These are phyloP conservation scores for Lecanicillium sp. DNA, from an alignment of 2,329 filamentous ascomycete species.

Conservation along the genomic window DNA sequence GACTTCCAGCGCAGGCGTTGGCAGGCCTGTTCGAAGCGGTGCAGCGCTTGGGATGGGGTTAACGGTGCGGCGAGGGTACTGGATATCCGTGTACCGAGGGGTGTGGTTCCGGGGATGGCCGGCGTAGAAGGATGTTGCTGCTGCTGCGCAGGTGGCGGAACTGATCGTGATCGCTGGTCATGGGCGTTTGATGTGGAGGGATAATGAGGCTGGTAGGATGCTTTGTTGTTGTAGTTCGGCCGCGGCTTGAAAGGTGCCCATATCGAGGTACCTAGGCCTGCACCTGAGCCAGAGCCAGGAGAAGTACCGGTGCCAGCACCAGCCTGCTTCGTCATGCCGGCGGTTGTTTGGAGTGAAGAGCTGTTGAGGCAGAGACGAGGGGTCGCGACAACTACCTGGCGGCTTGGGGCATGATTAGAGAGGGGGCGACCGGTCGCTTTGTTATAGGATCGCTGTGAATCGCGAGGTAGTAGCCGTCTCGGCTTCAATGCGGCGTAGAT, in stretches of 20 bases:
- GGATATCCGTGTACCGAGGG: constrained; percentile 5
- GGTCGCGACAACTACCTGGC: too few species aligned
- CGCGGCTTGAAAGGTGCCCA: constrained; percentile 6
- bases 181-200: background rate
- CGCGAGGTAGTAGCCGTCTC: too few species aligned
- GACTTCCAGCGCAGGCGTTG: constrained; percentile 57
- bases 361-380: too few species aligned
- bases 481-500: too few species aligned
- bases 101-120: constrained; percentile 3
- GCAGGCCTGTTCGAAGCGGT: constrained; percentile 53
- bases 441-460: too few species aligned
- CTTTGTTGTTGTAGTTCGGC: background rate
- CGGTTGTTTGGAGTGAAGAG: too few species aligned
- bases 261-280: constrained; percentile 5
- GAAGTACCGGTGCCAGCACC: too few species aligned
- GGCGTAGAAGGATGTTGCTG: background rate
- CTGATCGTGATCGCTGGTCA: constrained; percentile 5
- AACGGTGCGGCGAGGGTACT: constrained; percentile 14
- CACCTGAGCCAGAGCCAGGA: too few species aligned
- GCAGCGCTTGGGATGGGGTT: constrained; percentile 34
- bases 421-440: too few species aligned
- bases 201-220: background rate
- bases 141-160: constrained; percentile 1
- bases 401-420: too few species aligned
- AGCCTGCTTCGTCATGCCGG: constrained; percentile 1